These are phyloP conservation scores for Fistulina hepatica DNA, from an alignment of 1,284 basidiomycete genomes.

Conservation along the genomic window DNA sequence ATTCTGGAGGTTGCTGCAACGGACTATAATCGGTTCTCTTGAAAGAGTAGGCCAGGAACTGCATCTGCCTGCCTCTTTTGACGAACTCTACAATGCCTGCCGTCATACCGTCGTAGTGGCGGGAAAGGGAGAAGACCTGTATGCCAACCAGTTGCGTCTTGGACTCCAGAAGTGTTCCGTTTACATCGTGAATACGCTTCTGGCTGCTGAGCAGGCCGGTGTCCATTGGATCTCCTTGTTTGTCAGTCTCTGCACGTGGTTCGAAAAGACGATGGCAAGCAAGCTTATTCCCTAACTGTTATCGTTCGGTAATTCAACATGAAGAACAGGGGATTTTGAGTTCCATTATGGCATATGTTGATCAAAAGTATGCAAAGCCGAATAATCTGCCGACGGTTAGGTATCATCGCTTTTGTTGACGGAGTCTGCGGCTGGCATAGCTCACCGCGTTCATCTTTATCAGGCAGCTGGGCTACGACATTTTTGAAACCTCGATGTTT, in stretches of 20 bases:
- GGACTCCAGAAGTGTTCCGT: conserved; percentile 43
- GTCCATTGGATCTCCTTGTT: conserved; percentile 43
- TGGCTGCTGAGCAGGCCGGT: conserved; percentile 17
- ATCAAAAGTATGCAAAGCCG: conserved; percentile 43
- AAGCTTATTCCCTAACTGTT: background rate
- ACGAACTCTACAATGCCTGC: conserved; percentile 46
- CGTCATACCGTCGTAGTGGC: conserved; percentile 38
- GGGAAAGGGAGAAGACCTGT: conserved; percentile 43
- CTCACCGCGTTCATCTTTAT: conserved; percentile 6
- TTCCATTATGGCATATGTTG: conserved; percentile 51
- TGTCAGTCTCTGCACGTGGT: conserved; percentile 46
- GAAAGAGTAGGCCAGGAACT: too few relatives aligned
- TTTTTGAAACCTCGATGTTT: conserved; percentile 44
- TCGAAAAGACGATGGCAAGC: conserved; percentile 50
- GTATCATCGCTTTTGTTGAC: conserved; percentile 22
- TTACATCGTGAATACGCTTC: conserved; percentile 29
- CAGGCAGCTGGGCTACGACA: conserved; percentile 42
- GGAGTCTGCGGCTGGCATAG: background rate
- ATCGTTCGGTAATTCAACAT: too few relatives aligned
- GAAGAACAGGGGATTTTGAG: conserved; percentile 43
- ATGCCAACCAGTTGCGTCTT: conserved; percentile 36
- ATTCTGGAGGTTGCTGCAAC: too few relatives aligned
- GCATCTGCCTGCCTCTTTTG: conserved; percentile 39
- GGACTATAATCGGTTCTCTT: too few relatives aligned
- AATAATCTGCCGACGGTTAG: conserved; percentile 28